These are phyloP conservation scores for Trichoderma koningiopsis DNA, from an alignment of 2,329 filamentous ascomycete species.

Conservation along the genomic window DNA sequence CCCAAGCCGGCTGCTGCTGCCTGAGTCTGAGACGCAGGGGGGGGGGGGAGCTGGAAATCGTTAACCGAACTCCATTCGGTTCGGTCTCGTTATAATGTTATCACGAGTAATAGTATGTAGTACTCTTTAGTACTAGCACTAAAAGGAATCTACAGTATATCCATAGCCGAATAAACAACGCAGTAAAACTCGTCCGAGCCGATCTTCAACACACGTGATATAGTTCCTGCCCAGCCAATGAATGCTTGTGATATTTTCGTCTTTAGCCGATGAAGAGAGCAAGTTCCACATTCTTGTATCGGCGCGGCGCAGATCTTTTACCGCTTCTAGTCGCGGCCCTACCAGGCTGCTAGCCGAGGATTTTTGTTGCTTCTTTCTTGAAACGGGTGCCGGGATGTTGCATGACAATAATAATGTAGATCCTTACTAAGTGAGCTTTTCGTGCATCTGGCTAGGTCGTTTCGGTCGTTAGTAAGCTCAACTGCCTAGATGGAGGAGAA, in stretches of 20 bases:
- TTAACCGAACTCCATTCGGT: neutral
- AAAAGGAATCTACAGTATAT: neutral
- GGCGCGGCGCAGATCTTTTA: neutral
- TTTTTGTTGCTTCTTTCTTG: neutral
- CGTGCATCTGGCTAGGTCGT: neutral
- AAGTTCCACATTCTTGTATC: neutral
- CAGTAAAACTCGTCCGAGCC: neutral
- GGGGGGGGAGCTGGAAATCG: neutral
- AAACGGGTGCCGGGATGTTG: neutral
- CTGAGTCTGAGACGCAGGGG: neutral
- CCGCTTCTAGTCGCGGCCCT: neutral
- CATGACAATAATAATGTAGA: neutral
- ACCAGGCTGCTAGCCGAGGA: neutral
- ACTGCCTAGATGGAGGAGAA: neutral
- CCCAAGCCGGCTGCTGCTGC: conserved; percentile 5
- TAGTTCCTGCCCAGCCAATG: neutral
- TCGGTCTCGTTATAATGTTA: neutral
- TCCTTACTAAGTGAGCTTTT: neutral
- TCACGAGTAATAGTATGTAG: neutral
- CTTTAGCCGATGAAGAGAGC: neutral
- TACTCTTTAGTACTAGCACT: neutral
- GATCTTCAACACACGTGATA: neutral
- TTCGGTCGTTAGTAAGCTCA: neutral
- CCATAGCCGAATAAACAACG: neutral
- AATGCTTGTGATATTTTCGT: neutral